Evolutionary conservation across 2,329 filamentous ascomycete genomes (phyloP).

Genomic region (Ramularia collo-cygni): DNA sequence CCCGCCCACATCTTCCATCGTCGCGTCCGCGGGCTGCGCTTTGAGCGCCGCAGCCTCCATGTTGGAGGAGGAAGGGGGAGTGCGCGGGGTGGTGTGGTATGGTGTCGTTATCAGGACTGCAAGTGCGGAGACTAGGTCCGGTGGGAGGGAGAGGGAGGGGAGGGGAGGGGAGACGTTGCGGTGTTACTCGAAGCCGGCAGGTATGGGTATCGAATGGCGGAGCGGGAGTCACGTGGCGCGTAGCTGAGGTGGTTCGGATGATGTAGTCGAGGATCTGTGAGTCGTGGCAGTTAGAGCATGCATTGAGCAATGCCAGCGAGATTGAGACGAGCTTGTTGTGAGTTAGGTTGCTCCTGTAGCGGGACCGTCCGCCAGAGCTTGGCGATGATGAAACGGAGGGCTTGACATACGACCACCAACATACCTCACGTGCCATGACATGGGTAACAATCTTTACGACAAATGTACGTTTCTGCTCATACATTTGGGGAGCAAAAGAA

Average conservation of each 20-base stretch:
- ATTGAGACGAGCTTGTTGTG: background rate
- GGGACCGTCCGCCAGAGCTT: background rate
- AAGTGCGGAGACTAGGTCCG: background rate
- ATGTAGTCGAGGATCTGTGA: background rate
- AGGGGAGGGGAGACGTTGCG: background rate
- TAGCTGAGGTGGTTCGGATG: background rate
- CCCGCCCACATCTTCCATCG: slow-evolving; percentile 89
- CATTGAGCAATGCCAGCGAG: no score
- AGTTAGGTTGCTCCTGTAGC: background rate
- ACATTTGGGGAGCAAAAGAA: no score
- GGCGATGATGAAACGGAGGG: background rate
- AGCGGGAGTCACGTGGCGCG: background rate
- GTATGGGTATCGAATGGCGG: background rate
- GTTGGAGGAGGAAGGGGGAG: slow-evolving; percentile 14
- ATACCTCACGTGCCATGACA: no score
- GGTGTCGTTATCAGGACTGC: background rate
- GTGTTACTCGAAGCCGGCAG: background rate
- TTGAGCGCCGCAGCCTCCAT: slow-evolving; percentile 31
- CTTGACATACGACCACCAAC: no score
- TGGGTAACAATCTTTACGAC: no score
- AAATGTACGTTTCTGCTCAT: no score
- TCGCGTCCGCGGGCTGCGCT: slow-evolving; percentile 58
- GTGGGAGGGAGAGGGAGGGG: background rate
- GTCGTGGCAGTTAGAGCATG: no score
- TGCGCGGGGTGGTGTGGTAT: slow-evolving; percentile 6